Percentiles rank a stretch among this genome's conserved stretches.
These are phyloP conservation scores for Diutina sp. DNA, from an alignment of 1,139 yeast genomes.

Conservation along the genomic window DNA sequence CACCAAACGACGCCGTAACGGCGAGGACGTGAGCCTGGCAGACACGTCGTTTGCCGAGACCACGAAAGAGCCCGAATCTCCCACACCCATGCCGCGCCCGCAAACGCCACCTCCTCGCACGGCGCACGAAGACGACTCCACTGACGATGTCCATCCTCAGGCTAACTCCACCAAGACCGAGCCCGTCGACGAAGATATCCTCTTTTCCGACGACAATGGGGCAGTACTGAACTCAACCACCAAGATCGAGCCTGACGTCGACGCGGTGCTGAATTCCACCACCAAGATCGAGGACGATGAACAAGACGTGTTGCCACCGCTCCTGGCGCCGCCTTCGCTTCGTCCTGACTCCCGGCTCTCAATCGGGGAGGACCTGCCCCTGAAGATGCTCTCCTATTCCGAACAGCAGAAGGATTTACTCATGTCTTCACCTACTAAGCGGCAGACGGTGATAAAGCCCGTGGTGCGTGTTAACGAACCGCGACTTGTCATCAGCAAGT, in stretches of 20 bases:
- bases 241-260: too few relatives aligned
- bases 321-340: neutral
- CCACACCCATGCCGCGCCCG: neutral
- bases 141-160: neutral
- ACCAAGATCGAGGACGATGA: neutral
- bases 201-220: neutral
- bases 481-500: conserved; percentile 60
- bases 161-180: neutral
- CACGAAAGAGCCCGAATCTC: neutral
- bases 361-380: neutral
- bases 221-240: too few relatives aligned
- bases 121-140: neutral
- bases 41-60: neutral
- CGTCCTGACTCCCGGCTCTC: neutral
- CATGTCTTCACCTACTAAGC: neutral
- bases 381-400: neutral
- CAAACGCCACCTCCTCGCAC: neutral
- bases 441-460: neutral
- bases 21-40: neutral
- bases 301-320: neutral
- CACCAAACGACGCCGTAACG: neutral
- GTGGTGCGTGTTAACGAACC: conserved; percentile 17
- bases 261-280: neutral
- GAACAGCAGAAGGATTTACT: neutral
- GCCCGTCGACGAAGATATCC: neutral